Evolutionary conservation across 2,329 filamentous ascomycete species (phyloP), one percentile per base, ranked within the genome.

Genomic region (Penicillium palitans): DNA sequence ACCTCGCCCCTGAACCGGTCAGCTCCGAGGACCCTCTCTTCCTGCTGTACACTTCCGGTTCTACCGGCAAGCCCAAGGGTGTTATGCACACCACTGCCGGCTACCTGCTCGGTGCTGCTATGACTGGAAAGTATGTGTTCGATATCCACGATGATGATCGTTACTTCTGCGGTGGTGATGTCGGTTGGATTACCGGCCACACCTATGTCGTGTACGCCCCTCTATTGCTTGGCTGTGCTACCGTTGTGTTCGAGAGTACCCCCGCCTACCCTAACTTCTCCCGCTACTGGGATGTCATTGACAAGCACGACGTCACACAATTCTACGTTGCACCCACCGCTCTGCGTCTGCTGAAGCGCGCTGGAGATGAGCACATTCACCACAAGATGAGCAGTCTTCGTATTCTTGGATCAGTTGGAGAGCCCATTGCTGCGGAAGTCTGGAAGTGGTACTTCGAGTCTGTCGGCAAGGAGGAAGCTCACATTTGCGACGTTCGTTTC

Each of bases 401-500:
- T 73, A 89, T 98, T 6, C 82, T 99, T 21, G 95, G 93, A 59
- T 96, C 93, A 19, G 95, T 99, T 58, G 95, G 95, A 67, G 95
- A 99, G 81, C 95, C 95, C 40, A 99, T 99, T 70, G 93, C 95
- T 19, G 91, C 93, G 24, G 95, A 99, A 77, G 90, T 99, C 59
- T 99, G 95, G 95, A 98, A 98, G 80, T 99, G 95, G 95, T 99
- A 98, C 80, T 93, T 92, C 75, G 92, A 98, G 77, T 84, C 90
- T 67, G 92, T 99, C 53, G 95, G 95, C 72, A 96, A 92, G 83
- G 89, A 93, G 77, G 88, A 96, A 76, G 89, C 91, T 49, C 95
- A 99, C 72, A 83, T 99, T 75, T 88, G 97, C 55, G 95, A 99
- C 76, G 92, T 96, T 81, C 84, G 91, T 85, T 56, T 44, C 45